Evolutionary conservation across 768 basidiomycete species (phyloP).

Genomic region (Hortiboletus flavorubellus): DNA sequence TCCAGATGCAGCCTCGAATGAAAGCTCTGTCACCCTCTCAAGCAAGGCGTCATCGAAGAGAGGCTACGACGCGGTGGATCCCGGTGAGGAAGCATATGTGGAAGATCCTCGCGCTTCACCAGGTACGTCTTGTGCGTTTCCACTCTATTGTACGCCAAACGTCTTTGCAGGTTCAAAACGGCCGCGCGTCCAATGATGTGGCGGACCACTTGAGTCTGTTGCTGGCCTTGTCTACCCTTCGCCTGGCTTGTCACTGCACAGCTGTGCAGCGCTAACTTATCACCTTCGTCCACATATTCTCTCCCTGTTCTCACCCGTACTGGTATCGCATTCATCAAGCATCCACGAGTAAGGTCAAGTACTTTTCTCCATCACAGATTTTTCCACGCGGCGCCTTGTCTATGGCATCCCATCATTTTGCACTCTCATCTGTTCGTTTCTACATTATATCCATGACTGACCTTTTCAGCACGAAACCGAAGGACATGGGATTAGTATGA

Average conservation of each 20-base stretch:
- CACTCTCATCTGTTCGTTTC: not conserved
- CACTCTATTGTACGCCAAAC: not conserved
- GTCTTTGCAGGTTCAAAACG: constrained; percentile 41
- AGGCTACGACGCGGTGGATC: constrained; percentile 45
- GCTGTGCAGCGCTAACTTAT: constrained; percentile 27
- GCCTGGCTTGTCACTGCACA: not conserved
- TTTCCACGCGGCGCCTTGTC: not conserved
- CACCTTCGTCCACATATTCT: constrained; percentile 11
- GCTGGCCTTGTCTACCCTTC: not conserved
- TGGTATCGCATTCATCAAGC: constrained; percentile 10
- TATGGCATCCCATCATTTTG: not conserved
- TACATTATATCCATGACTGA: constrained; percentile 25
- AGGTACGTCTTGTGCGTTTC: constrained; percentile 32
- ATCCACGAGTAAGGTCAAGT: constrained; percentile 29
- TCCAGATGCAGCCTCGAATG: constrained; percentile 45
- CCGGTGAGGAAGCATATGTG: constrained; percentile 36
- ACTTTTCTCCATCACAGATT: constrained; percentile 12
- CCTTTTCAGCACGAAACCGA: constrained; percentile 27
- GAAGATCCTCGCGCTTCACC: constrained; percentile 41
- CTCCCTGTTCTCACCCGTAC: not conserved
- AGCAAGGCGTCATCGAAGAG: constrained; percentile 53
- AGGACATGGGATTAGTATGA: constrained; percentile 1
- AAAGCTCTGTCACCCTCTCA: constrained; percentile 55
- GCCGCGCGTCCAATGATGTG: constrained; percentile 36
- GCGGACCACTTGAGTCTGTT: not conserved